Base-by-base conservation (phyloP, 179 eudicot species). In the Actinidia chinensis region DNA sequence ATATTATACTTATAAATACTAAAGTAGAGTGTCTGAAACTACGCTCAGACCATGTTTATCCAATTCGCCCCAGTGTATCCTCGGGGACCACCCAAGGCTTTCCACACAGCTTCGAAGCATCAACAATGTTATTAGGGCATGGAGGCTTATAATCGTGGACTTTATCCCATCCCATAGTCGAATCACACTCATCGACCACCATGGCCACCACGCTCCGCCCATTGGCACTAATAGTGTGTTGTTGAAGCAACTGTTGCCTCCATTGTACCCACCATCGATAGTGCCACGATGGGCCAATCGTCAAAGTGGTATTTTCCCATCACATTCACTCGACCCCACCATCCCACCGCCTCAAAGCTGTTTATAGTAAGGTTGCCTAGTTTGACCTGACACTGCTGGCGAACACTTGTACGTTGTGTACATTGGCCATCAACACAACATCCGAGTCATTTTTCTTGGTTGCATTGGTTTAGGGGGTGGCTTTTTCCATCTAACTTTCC, bases 351-450 rank as follows among this genome's bases (percentile, higher is more conserved):
- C 61, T 72, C 76, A 14, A 87, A 89, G 81, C 84, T 83, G 75
- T 86, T 87, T 14, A 83, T 63, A 11, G 90, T 87, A 6, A 87
- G 76, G 58, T 3, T 86, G 87, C 58, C 56, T 63, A 2, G 90
- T 87, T n/a, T 47, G 15, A 14, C 61, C 9, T 6, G 79, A 79
- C 22, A 89, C 88, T 1, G 79, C 63, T 1, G 88, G 90, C 0
- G 92, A 87, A 64, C 92, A 89, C 11, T 13, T 80, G 80, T 87
- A 89, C 22, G 85, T 83, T 5, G 80, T 20, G 83, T 89, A 89
- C 3, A 55, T 20, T 33, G 76, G 33, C 13, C 86, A n/a, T n/a
- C n/a, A n/a, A n/a, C n/a, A n/a, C n/a, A n/a, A n/a, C n/a, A n/a
- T n/a, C n/a, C n/a, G n/a, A n/a, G n/a, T n/a, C n/a, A n/a, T n/a